Evolutionary conservation across 2,329 filamentous ascomycete species (phyloP).

Genomic region (Fusarium lyarnte): DNA sequence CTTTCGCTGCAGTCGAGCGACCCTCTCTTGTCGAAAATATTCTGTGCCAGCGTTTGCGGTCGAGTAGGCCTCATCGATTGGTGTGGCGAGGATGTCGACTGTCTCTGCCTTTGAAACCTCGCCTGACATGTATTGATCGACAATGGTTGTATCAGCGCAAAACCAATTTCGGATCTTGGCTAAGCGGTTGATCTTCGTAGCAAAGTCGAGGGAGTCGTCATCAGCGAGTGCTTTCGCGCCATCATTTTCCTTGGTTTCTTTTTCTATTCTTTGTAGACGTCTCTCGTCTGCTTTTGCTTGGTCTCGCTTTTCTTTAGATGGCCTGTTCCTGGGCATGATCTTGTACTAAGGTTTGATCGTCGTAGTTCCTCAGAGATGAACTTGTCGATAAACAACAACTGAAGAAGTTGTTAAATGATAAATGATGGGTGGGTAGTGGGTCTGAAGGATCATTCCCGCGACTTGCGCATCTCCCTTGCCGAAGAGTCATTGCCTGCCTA

Average conservation of each 20-base stretch:
- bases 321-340: conserved; percentile 4
- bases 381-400: too few species aligned
- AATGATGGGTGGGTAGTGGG: too few species aligned
- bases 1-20: not conserved
- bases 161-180: conserved; percentile 3
- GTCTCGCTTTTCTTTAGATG: not conserved
- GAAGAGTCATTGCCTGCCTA: not conserved
- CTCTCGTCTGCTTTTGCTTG: not conserved
- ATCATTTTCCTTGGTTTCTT: not conserved
- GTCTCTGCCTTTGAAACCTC: fast-evolving
- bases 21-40: not conserved
- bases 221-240: not conserved
- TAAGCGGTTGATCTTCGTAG: not conserved
- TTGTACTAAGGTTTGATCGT: too few species aligned
- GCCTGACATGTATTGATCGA: not conserved
- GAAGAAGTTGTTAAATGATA: not conserved
- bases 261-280: not conserved
- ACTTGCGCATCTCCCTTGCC: too few species aligned
- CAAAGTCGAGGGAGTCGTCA: not conserved
- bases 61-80: not conserved
- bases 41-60: not conserved
- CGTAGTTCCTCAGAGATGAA: too few species aligned
- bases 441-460: not conserved
- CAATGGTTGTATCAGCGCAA: not conserved
- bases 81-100: not conserved